Conservation (phyloP, 306 rosid species). For the Myrica gale region DNA sequence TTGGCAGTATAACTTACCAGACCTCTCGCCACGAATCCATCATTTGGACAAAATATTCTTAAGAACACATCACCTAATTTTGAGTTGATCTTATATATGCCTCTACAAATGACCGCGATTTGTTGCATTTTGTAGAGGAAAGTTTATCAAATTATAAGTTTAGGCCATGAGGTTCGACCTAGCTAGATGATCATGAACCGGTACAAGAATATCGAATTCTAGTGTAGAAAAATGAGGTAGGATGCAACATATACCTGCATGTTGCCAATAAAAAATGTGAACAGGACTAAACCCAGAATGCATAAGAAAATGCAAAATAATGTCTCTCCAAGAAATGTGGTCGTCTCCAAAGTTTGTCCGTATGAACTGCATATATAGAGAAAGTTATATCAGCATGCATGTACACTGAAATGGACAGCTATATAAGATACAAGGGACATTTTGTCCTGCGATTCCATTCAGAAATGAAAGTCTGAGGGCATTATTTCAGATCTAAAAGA, state of each 20-base stretch:
- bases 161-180: not conserved
- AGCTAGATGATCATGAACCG: not conserved
- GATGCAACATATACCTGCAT: slow-evolving; percentile 59
- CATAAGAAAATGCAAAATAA: slow-evolving; percentile 59
- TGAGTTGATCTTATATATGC: too few relatives aligned
- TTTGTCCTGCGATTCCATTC: too few relatives aligned
- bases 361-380: slow-evolving; percentile 54
- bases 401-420: not conserved
- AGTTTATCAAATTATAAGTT: too few relatives aligned
- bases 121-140: too few relatives aligned
- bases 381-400: not conserved
- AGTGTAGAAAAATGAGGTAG: not conserved
- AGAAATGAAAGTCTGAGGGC: too few relatives aligned
- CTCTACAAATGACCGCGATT: too few relatives aligned
- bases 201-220: not conserved
- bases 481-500: too few relatives aligned
- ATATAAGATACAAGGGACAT: not conserved
- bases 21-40: too few relatives aligned
- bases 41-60: too few relatives aligned
- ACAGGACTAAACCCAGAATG: slow-evolving; percentile 62
- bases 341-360: slow-evolving; percentile 72
- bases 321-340: slow-evolving; percentile 66
- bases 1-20: too few relatives aligned
- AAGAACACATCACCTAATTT: not conserved
- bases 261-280: slow-evolving; percentile 79